Evolutionary conservation across 352 stramenopile genomes (phyloP), one percentile per base, ranked within the genome.

Genomic region (Phytophthora ohioensis): DNA sequence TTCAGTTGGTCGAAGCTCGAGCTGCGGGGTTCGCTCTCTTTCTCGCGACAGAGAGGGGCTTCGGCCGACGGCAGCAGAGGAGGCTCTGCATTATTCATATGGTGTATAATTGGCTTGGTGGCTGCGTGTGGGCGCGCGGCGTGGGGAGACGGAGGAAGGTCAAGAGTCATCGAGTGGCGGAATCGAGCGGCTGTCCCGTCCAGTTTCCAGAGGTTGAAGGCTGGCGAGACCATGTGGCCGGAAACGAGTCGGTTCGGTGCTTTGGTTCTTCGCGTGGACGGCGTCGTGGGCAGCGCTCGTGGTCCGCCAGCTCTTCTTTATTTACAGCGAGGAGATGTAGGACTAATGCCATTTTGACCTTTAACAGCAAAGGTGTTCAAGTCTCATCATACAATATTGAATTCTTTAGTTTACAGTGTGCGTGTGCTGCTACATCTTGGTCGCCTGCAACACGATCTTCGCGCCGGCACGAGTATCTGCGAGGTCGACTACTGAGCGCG

Each of bases 1-100:
- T 57, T 62, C 47, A 58, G 56, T 76, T 56, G 43, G 57, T 64
- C 46, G 57, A 63, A 67, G 64, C 67, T 69, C 68, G 39, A 68
- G 31, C 46, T 45, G 62, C 42, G 42, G 32, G 45, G 39, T 52
- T 72, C 27, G 17, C 42, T 67, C 49, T 61, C 51, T 55, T 62
- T 66, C 54, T 59, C 31, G 56, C 13, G n/a, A 59, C 48, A 39
- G 52, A 51, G 66, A 65, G 35, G 38, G 27, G 52, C 61, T 72
- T 77, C 36, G 64, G 43, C 48, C 21, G 58, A 53, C 41, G 58
- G 64, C 41, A 73, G 69, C 64, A 67, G 53, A 46, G 64, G 64
- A 69, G 58, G 49, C 64, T 63, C 64, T 77, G 69, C 69, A 77
- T 73, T 69, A 67, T 77, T 77, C 69, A 77, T 77, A 70, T 73